Base-by-base conservation (phyloP, 2,329 filamentous ascomycete species). In the Fusarium multiceps region DNA sequence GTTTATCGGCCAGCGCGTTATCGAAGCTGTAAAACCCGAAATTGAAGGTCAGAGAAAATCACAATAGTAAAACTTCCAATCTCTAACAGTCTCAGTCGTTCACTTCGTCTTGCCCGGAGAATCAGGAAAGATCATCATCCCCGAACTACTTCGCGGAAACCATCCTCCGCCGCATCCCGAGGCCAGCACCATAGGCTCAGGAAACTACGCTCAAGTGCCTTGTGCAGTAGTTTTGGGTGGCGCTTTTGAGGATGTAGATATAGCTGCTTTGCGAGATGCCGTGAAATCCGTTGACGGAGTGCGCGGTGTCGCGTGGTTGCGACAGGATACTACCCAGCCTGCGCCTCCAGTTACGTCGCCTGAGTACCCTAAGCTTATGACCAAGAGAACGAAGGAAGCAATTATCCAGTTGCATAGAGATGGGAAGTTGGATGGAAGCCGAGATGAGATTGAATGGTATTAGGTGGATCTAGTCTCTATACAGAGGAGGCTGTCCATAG, bases 101-200 rank as follows among this genome's bases (percentile, higher is more conserved):
- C 68, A 71, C 7, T 71, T 71, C 30, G 21, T 71, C 5, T 20
- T 71, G 6, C 47, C 63, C 0, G 63, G 68, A 34, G 63, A 62
- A 6, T 71, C 55, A 10, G 68, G 68, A 13, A 55, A 46, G 7
- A 11, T 7, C 25, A 58, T 71, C 3, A 61, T 71, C 6, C 68
- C 63, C 1, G 47, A 57, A 7, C 46, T 71, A 2, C 46, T 71
- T 0, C 21, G 50, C 0, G 41, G 59, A 1, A 34, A 55, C 2
- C 6, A 8, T 3, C 68, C 59, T 0, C 51, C 63, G 4, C 34
- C 28, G 1, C 68, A 69, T 8, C 32, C 51, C 1, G 48, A 71
- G 1, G 32, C 4, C 12, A 71, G 68, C 27, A 16, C 18, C 3
- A 57, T 71, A 9, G 68, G 59, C 1, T 56, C 51, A 7, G 55